phyloP scores from a whole-genome alignment of 495 filamentous ascomycete genomes.

The Hyaloscypha bicolor region DNA sequence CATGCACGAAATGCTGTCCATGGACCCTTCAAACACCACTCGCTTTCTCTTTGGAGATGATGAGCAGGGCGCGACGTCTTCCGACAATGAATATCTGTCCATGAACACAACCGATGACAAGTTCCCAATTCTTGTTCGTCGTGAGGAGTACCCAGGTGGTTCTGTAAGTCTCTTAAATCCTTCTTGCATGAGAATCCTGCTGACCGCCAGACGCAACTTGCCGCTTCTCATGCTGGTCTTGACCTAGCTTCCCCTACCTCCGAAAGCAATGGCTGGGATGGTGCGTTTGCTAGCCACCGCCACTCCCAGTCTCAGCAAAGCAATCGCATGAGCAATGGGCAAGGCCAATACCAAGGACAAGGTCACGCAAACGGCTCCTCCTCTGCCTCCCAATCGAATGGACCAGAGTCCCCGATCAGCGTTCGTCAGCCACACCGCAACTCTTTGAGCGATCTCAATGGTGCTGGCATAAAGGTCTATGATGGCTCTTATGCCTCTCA shows the following conservation, averaged over 20 bases:
- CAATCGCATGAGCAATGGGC: constrained; percentile 64
- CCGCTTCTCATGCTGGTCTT: constrained; percentile 77
- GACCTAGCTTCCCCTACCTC: constrained; percentile 76
- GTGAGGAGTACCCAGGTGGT: constrained; percentile 24
- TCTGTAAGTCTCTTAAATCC: constrained; percentile 24
- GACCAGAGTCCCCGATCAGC: constrained; percentile 39
- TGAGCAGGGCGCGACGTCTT: constrained; percentile 57
- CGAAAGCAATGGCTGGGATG: constrained; percentile 62
- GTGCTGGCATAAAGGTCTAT: constrained; percentile 34
- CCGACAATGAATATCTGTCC: constrained; percentile 68
- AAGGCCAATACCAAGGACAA: constrained; percentile 24
- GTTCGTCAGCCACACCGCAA: constrained; percentile 54
- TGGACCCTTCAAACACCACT: constrained; percentile 75
- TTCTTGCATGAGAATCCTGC: constrained; percentile 31
- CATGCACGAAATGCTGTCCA: constrained; percentile 52
- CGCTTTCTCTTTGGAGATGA: constrained; percentile 86
- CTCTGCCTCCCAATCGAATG: constrained; percentile 22
- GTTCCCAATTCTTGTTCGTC: constrained; percentile 59
- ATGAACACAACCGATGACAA: constrained; percentile 78
- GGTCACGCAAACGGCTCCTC: constrained; percentile 26
- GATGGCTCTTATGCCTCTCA: constrained; percentile 40
- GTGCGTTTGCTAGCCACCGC: constrained; percentile 70
- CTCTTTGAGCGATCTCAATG: constrained; percentile 46
- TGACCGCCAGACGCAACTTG: constrained; percentile 56
- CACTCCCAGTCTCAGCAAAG: constrained; percentile 65